A percentile compares a stretch with the other conserved stretches of the same genome.
phyloP scores from a whole-genome alignment of 2,329 filamentous ascomycete species.

The Aspergillus sp. region DNA sequence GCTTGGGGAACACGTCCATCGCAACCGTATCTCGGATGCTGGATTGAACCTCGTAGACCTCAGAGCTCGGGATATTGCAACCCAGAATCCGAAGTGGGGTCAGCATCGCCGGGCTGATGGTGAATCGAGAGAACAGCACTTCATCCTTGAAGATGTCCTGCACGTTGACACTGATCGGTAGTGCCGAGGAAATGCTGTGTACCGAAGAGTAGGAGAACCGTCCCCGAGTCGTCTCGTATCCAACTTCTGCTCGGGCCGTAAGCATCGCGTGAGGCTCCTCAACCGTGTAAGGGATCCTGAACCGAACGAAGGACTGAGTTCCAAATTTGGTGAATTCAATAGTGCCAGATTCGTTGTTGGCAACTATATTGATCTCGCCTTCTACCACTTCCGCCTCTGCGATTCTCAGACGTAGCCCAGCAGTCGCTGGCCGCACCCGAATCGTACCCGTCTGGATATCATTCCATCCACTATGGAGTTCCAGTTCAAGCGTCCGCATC shows the following conservation, averaged over 20 bases:
- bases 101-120: constrained; percentile 72
- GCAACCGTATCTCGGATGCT: constrained; percentile 38
- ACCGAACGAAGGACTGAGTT: constrained; percentile 25
- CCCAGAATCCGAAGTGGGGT: constrained; percentile 70
- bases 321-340: constrained; percentile 38
- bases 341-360: constrained; percentile 41
- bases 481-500: constrained; percentile 70
- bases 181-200: constrained; percentile 62
- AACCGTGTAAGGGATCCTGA: constrained; percentile 74
- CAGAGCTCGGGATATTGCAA: constrained; percentile 66
- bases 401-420: constrained; percentile 54
- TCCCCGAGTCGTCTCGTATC: constrained; percentile 64
- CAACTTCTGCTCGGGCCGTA: constrained; percentile 69
- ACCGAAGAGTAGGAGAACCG: constrained; percentile 60
- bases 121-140: constrained; percentile 82
- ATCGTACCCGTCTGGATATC: constrained; percentile 47
- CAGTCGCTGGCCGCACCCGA: constrained; percentile 55
- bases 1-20: constrained; percentile 69
- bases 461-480: constrained; percentile 71
- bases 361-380: constrained; percentile 37
- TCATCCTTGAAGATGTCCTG: constrained; percentile 89
- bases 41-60: constrained; percentile 55
- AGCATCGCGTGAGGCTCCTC: constrained; percentile 72
- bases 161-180: constrained; percentile 91
- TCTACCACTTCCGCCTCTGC: constrained; percentile 44